These are phyloP conservation scores for Articulospora tetracladia DNA, from an alignment of 495 filamentous ascomycete genomes.

Conservation along the genomic window DNA sequence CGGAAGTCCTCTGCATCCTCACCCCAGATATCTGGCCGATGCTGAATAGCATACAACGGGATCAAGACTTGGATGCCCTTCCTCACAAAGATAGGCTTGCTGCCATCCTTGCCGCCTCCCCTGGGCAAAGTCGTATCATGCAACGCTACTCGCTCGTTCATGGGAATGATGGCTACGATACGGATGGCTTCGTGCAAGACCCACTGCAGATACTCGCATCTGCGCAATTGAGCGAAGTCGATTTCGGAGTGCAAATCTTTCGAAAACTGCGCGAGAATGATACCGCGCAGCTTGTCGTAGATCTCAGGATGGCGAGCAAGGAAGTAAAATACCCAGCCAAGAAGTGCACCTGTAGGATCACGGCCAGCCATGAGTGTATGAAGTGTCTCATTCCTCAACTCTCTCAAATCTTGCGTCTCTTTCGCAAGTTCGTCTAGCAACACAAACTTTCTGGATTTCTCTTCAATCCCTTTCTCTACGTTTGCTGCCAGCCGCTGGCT, in stretches of 20 bases:
- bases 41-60: slow-evolving; percentile 43
- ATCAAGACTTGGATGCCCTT: slow-evolving; percentile 46
- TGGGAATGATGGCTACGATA: slow-evolving; percentile 47
- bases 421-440: slow-evolving; percentile 62
- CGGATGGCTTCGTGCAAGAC: slow-evolving; percentile 42
- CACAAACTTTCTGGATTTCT: slow-evolving; percentile 44
- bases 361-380: slow-evolving; percentile 40
- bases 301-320: slow-evolving; percentile 20
- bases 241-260: slow-evolving; percentile 7
- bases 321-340: slow-evolving; percentile 24
- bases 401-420: slow-evolving; percentile 33
- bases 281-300: slow-evolving; percentile 4
- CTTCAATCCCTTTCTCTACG: slow-evolving; percentile 7
- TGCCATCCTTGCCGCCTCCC: slow-evolving; percentile 47
- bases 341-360: slow-evolving; percentile 25
- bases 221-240: slow-evolving; percentile 25
- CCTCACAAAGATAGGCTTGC: slow-evolving; percentile 38
- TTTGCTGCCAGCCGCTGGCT: slow-evolving; percentile 25
- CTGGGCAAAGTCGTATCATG: slow-evolving; percentile 43
- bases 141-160: slow-evolving; percentile 32
- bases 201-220: slow-evolving; percentile 42
- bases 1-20: slow-evolving; percentile 28
- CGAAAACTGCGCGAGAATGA: slow-evolving; percentile 29
- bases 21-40: slow-evolving; percentile 33
- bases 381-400: slow-evolving; percentile 12